Evolutionary conservation across 179 eudicot genomes (phyloP).

Genomic region (Silene vulgaris): DNA sequence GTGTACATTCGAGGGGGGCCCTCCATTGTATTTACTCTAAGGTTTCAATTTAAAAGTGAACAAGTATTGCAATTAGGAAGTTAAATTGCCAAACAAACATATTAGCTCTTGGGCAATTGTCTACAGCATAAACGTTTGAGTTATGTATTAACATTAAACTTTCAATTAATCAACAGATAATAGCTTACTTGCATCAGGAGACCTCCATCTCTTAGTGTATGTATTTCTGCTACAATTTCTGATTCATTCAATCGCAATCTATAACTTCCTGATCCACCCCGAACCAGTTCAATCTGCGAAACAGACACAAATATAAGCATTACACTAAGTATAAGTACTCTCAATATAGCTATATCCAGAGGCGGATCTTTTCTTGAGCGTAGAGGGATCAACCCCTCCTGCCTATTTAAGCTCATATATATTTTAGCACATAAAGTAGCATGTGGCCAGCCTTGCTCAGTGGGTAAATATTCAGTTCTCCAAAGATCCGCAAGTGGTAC

Average conservation of each 20-base stretch:
- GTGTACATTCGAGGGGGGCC: no score
- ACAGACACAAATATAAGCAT: slow-evolving; percentile 11
- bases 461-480: neutral
- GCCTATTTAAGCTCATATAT: no score
- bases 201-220: slow-evolving; percentile 97
- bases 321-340: neutral
- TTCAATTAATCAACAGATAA: neutral
- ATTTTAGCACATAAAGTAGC: no score
- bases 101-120: neutral
- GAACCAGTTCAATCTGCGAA: slow-evolving; percentile 74
- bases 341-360: no score
- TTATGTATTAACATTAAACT: neutral
- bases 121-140: neutral
- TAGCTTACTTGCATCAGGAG: slow-evolving; percentile 80
- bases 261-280: slow-evolving; percentile 97
- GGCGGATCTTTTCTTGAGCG: neutral
- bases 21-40: no score
- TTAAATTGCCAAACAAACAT: neutral
- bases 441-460: no score
- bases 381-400: slow-evolving; percentile 5
- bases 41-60: neutral
- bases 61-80: neutral
- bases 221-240: slow-evolving; percentile 94
- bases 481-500: neutral
- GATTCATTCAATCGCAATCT: slow-evolving; percentile 81